These are phyloP conservation scores for Lactarius indigo DNA, from an alignment of 768 basidiomycete species.

Conservation along the genomic window DNA sequence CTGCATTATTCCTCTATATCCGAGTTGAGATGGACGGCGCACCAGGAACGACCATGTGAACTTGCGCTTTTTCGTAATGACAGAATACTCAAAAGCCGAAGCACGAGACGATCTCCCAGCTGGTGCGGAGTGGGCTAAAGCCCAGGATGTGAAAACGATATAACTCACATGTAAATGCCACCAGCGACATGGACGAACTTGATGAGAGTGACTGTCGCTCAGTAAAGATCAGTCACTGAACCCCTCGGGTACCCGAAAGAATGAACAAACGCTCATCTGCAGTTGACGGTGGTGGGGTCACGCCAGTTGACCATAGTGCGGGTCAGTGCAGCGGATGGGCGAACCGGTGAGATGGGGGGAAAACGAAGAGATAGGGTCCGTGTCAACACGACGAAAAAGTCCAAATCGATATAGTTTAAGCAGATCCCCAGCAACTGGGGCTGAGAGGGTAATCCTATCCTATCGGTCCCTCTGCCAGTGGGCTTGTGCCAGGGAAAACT, in stretches of 20 bases:
- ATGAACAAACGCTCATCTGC: not conserved
- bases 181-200: conserved; percentile 15
- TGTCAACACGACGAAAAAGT: not conserved
- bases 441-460: not conserved
- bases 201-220: conserved; percentile 3
- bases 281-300: not conserved
- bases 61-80: conserved; percentile 13
- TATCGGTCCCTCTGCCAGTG: too few relatives aligned
- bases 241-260: not conserved
- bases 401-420: not conserved
- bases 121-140: not conserved
- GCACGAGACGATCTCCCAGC: conserved; percentile 19
- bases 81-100: conserved; percentile 14
- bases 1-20: not conserved
- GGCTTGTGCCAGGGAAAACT: not conserved
- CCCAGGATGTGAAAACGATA: not conserved
- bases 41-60: conserved; percentile 19
- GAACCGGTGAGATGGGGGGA: not conserved
- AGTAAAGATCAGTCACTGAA: not conserved
- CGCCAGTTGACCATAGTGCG: conserved; percentile 8
- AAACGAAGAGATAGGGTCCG: too few relatives aligned
- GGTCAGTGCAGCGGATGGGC: too few relatives aligned
- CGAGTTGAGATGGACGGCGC: not conserved
- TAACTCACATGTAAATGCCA: conserved; percentile 19
- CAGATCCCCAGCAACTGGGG: too few relatives aligned